Conservation (phyloP, 768 basidiomycete genomes). For the Tricholoma sp. region DNA sequence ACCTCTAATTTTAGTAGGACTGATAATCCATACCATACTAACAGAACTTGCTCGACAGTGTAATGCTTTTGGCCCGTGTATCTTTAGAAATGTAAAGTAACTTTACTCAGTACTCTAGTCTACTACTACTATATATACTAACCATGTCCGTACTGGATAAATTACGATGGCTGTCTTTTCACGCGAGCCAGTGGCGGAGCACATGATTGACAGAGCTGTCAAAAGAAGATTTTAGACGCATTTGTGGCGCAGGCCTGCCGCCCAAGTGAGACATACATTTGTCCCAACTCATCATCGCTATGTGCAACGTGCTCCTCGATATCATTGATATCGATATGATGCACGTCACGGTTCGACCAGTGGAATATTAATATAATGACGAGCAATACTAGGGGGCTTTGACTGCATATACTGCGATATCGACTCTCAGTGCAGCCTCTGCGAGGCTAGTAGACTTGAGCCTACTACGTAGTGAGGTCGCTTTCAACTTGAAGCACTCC, state of each 20-base stretch:
- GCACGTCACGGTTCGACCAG: neutral
- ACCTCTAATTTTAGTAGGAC: conserved; percentile 10
- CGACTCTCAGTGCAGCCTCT: no score
- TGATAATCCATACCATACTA: conserved; percentile 11
- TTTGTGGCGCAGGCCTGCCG: neutral
- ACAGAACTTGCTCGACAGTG: neutral
- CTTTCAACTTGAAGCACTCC: no score
- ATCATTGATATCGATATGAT: neutral
- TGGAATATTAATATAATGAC: no score
- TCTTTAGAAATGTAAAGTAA: conserved; percentile 3
- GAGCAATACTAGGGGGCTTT: no score
- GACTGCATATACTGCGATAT: no score
- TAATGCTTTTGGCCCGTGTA: neutral
- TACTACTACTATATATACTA: neutral
- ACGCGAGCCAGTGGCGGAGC: neutral
- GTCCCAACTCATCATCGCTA: neutral
- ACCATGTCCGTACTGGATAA: neutral
- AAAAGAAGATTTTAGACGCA: conserved; percentile 1
- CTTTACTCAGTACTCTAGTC: neutral
- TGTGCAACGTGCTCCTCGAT: neutral
- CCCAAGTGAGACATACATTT: neutral
- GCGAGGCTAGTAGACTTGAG: no score
- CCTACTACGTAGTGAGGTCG: no score
- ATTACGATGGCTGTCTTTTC: neutral
- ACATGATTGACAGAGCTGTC: neutral